Conservation (phyloP, 2,329 filamentous ascomycete species). For the Botrytis elliptica region DNA sequence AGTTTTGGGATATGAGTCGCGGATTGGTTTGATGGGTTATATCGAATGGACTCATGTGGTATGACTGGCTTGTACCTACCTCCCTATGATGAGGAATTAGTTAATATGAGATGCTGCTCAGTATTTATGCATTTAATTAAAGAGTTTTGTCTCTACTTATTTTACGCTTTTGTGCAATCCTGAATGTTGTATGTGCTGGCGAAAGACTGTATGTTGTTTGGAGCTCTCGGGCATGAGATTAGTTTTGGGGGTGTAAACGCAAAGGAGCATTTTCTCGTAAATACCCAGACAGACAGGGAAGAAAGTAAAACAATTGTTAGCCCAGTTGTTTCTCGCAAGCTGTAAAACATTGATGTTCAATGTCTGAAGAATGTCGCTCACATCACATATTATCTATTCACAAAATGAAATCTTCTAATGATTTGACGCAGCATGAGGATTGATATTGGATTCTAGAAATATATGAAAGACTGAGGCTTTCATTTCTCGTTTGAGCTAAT, state of each 20-base stretch:
- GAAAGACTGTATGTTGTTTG: neutral
- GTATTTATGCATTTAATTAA: neutral
- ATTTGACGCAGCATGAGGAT: neutral
- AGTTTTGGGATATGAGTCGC: neutral
- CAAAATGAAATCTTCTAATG: neutral
- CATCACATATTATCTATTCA: neutral
- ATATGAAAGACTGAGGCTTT: neutral
- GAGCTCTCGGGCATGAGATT: neutral
- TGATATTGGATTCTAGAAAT: neutral
- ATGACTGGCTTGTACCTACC: neutral
- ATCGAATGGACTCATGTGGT: neutral
- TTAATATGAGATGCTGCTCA: neutral
- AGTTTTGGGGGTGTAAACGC: no score
- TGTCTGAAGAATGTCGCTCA: neutral
- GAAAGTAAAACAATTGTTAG: neutral
- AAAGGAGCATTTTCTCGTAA: no score
- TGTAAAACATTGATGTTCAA: neutral
- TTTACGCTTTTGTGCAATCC: neutral
- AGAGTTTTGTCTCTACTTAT: neutral
- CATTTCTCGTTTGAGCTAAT: neutral
- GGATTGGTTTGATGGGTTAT: neutral
- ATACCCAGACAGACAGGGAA: no score
- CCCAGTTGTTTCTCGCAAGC: neutral
- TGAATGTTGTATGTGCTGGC: neutral
- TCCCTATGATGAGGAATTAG: neutral